Base-by-base conservation (phyloP, 2,329 filamentous ascomycete genomes). In the Ophiosphaerella korrae region DNA sequence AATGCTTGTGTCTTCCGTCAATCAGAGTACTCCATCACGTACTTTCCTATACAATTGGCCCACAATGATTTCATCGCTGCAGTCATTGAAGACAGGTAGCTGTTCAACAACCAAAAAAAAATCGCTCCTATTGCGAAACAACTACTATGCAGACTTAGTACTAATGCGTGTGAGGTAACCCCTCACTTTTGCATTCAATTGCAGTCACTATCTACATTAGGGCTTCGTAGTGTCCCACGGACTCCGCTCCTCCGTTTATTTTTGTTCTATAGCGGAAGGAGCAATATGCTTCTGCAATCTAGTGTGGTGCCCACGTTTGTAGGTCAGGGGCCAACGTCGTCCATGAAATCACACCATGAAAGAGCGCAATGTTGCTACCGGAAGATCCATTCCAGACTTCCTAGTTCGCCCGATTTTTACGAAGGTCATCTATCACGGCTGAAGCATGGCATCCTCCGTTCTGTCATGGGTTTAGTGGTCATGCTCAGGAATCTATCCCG, bases 401-500 rank as follows among this genome's bases (percentile, higher is more conserved):
- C 35, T 45, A 26, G 18, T 2, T 21, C 5, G 18, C 18, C 18
- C 23, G 8, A 38, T 18, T 46, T 32, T 23, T 44, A 37, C 45
- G 31, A 40, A 33, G 48, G 46, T 55, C 37, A 42, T 40, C 45
- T 7, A 23, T n/a, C 16, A 2, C 34, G 7, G 32, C n/a, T 7
- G 5, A 37, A 31, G 16, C 21, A 34, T 47, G 42, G 45, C 21
- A 45, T 38, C n/a, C 33, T 35, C 32, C 35, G 21, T 47, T 39
- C 53, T 39, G 50, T 34, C 43, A n/a, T 49, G 41, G 52, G 48
- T 29, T 11, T 14, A 24, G 40, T 40, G 29, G 3, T 18, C 49
- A 38, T 14, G 42, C 32, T 57, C 58, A 52, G 52, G 56, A 52
- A 51, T 38, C 42, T 37, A 14, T 29, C 26, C 52, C 52, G 45